A percentile compares a stretch with the other conserved stretches of the same genome.
phyloP scores from a whole-genome alignment of 306 rosid species.

The Quercus berberidifolia region DNA sequence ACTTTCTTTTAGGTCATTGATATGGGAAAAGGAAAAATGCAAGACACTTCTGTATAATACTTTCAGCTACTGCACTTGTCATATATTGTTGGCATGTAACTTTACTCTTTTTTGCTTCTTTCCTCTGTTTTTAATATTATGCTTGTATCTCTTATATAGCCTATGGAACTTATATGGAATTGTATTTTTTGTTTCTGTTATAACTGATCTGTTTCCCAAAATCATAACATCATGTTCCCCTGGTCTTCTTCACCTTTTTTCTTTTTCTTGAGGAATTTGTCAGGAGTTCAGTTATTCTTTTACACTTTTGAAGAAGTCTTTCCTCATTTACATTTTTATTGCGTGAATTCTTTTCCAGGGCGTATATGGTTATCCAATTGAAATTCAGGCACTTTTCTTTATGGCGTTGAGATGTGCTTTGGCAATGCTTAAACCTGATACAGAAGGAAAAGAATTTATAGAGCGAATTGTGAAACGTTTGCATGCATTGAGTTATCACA shows the following conservation, averaged over 20 bases:
- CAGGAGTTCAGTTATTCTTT: neutral
- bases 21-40: neutral
- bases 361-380: slow-evolving; percentile 87
- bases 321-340: neutral
- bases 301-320: neutral
- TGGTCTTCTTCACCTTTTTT: neutral
- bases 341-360: slow-evolving; percentile 48
- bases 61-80: too few species aligned
- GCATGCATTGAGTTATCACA: slow-evolving; percentile 83
- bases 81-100: neutral
- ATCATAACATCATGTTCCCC: neutral
- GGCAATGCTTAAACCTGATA: slow-evolving; percentile 69
- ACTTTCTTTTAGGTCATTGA: neutral
- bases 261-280: neutral
- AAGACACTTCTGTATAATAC: neutral
- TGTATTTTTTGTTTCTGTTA: neutral
- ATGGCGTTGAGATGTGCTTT: slow-evolving; percentile 81
- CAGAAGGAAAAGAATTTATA: slow-evolving; percentile 79
- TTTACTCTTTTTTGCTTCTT: neutral
- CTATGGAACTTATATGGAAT: neutral
- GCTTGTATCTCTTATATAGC: neutral
- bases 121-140: neutral
- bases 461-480: slow-evolving; percentile 85
- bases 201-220: neutral
- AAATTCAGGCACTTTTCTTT: slow-evolving; percentile 92